Conservation (phyloP, 768 basidiomycete genomes). For the Xerocomus potaroensis region DNA sequence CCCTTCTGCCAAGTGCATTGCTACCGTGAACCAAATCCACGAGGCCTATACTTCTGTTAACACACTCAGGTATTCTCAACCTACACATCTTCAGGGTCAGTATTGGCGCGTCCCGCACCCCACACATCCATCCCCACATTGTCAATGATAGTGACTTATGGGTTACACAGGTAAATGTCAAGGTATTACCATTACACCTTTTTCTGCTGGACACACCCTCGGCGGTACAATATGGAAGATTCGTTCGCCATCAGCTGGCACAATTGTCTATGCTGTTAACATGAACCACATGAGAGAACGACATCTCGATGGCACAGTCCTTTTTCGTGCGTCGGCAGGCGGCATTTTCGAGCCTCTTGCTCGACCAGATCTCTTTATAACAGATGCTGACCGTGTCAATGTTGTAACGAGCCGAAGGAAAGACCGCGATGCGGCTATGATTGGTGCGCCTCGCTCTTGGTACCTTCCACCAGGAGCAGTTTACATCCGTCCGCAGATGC, state of each 20-base stretch:
- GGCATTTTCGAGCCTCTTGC: constrained; percentile 83
- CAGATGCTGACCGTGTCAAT: constrained; percentile 81
- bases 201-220: constrained; percentile 90
- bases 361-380: constrained; percentile 89
- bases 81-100: constrained; percentile 89
- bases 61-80: constrained; percentile 91
- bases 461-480: neutral
- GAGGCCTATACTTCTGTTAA: constrained; percentile 92
- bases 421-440: constrained; percentile 84
- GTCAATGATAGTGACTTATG: constrained; percentile 1
- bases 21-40: constrained; percentile 80
- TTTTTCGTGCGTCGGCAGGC: constrained; percentile 69
- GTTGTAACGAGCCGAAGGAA: constrained; percentile 84
- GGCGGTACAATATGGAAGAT: constrained; percentile 99
- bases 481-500: constrained; percentile 51
- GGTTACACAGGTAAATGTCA: constrained; percentile 71
- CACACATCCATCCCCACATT: constrained; percentile 1
- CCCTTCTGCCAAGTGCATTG: constrained; percentile 49
- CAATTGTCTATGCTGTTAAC: constrained; percentile 91
- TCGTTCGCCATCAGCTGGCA: constrained; percentile 94
- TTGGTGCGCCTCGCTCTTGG: constrained; percentile 48
- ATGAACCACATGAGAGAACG: constrained; percentile 96
- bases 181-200: constrained; percentile 91
- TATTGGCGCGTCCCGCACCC: constrained; percentile 6
- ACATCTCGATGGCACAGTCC: constrained; percentile 90